Evolutionary conservation across 768 basidiomycete species (phyloP).

Genomic region (Suillus placidus): DNA sequence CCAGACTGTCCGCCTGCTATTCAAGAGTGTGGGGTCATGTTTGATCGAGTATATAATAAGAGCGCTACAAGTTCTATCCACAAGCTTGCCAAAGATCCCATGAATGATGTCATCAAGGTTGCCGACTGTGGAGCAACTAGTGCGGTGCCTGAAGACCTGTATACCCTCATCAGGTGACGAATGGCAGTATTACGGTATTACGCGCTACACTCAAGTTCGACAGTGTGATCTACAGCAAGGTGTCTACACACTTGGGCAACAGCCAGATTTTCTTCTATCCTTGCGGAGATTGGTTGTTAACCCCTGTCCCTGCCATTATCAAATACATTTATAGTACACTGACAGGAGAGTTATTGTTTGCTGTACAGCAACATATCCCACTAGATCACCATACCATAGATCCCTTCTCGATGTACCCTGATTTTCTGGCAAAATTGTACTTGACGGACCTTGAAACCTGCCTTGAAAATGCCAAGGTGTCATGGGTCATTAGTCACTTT

Average conservation of each 20-base stretch:
- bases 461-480: slow-evolving; percentile 1
- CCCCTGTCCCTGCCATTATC: slow-evolving; percentile 17
- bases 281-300: background rate
- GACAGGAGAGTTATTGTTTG: background rate
- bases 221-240: slow-evolving; percentile 9
- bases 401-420: slow-evolving; percentile 12
- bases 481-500: slow-evolving; percentile 14
- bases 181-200: background rate
- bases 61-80: too few relatives aligned
- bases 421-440: slow-evolving; percentile 13
- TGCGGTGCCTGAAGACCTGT: slow-evolving; percentile 1
- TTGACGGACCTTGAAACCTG: background rate
- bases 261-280: slow-evolving; percentile 20
- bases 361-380: slow-evolving; percentile 8
- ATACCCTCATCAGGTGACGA: slow-evolving; percentile 2
- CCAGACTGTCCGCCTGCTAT: too few relatives aligned
- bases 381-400: background rate
- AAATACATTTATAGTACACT: slow-evolving; percentile 17
- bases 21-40: too few relatives aligned
- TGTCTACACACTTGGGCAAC: slow-evolving; percentile 17
- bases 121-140: background rate
- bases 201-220: slow-evolving; percentile 2
- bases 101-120: too few relatives aligned
- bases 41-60: too few relatives aligned
- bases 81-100: too few relatives aligned